These are phyloP conservation scores for Rhizophagus clarus DNA, from an alignment of 192 early-diverging fungal genomes.

Conservation along the genomic window DNA sequence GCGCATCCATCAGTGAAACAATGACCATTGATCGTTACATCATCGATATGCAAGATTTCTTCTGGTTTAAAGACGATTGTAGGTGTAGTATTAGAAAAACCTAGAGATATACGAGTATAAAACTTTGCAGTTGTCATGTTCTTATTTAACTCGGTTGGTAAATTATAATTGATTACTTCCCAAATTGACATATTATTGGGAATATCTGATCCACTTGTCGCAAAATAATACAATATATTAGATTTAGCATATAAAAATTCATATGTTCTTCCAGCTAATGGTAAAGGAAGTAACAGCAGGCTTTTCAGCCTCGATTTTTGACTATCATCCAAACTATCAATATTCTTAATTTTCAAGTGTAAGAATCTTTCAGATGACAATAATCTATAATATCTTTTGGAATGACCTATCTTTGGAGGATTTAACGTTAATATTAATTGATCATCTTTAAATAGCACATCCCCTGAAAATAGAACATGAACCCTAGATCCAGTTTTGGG, in stretches of 20 bases:
- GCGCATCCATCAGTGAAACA: constrained; percentile 47
- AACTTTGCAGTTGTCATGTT: constrained; percentile 36
- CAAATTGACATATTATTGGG: background rate
- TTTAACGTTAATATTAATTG: constrained; percentile 13
- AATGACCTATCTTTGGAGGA: constrained; percentile 22
- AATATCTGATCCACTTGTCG: constrained; percentile 35
- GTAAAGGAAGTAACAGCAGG: constrained; percentile 29
- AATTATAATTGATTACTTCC: constrained; percentile 38
- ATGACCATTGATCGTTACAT: background rate
- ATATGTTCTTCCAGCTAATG: constrained; percentile 32
- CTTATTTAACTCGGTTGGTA: constrained; percentile 34
- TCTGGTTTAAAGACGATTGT: constrained; percentile 35
- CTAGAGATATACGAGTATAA: constrained; percentile 36
- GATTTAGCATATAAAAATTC: constrained; percentile 41
- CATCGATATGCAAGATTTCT: constrained; percentile 27
- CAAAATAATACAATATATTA: constrained; percentile 33
- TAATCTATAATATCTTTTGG: constrained; percentile 39
- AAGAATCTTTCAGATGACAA: constrained; percentile 37
- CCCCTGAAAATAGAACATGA: background rate
- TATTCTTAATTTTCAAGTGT: constrained; percentile 20
- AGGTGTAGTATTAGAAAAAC: constrained; percentile 37
- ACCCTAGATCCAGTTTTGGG: background rate
- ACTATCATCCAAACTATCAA: background rate
- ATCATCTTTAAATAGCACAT: background rate
- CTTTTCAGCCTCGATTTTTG: background rate